Evolutionary conservation across 163 green algal genomes (phyloP).

Genomic region (Volvox carteri): DNA sequence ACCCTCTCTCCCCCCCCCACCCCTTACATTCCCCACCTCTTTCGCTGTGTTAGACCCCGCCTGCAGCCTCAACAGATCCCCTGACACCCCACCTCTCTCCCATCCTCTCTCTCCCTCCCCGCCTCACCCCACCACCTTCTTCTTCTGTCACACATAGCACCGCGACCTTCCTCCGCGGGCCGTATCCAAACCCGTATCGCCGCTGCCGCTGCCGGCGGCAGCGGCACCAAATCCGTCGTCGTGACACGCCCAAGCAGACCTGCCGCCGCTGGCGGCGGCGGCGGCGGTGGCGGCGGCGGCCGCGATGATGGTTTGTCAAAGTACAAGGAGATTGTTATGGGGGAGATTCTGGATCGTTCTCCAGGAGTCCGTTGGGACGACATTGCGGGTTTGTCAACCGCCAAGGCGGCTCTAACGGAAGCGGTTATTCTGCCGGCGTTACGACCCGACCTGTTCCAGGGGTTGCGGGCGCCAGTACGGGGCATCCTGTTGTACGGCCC

Average conservation of each 20-base stretch:
- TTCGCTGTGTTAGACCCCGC: too few relatives aligned
- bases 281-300: neutral
- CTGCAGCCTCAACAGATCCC: too few relatives aligned
- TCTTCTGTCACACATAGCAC: too few relatives aligned
- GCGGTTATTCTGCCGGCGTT: conserved; percentile 80
- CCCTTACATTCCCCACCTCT: too few relatives aligned
- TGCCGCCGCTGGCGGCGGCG: neutral
- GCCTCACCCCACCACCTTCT: neutral
- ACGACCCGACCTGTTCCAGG: conserved; percentile 80
- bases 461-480: conserved; percentile 84
- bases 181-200: neutral
- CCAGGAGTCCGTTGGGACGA: conserved; percentile 80
- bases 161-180: neutral
- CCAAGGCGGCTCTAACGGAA: conserved; percentile 85
- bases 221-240: neutral
- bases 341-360: conserved; percentile 79
- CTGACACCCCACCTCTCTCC: too few relatives aligned
- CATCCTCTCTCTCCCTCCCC: neutral
- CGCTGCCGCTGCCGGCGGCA: neutral
- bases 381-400: conserved; percentile 75
- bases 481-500: conserved; percentile 93
- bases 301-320: conserved; percentile 55
- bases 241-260: neutral
- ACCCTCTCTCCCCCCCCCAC: too few relatives aligned
- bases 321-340: conserved; percentile 52